phyloP scores from a whole-genome alignment of 768 basidiomycete species.

The Hortiboletus campestris region DNA sequence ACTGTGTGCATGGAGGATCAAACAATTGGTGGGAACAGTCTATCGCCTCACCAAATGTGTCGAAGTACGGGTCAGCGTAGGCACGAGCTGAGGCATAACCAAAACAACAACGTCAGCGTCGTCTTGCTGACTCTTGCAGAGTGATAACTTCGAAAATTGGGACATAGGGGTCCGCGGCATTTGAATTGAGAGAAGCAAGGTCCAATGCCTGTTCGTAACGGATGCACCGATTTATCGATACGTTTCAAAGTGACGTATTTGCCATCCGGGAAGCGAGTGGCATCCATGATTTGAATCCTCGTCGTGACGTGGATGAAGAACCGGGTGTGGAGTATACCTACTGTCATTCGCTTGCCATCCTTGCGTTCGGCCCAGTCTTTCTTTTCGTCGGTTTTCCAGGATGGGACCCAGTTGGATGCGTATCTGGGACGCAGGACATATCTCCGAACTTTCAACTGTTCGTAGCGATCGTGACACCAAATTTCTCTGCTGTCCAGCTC shows the following conservation, averaged over 20 bases:
- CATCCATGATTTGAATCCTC: constrained; percentile 21
- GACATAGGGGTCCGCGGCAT: constrained; percentile 30
- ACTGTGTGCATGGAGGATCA: no score
- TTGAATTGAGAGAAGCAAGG: constrained; percentile 13
- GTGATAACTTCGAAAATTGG: constrained; percentile 27
- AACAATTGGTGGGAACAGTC: constrained; percentile 31
- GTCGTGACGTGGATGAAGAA: not conserved
- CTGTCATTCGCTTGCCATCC: not conserved
- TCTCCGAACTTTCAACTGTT: constrained; percentile 1
- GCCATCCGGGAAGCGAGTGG: constrained; percentile 24
- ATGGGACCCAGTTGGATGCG: not conserved
- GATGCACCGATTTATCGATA: constrained; percentile 4
- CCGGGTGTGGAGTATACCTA: not conserved
- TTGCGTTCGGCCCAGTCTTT: not conserved
- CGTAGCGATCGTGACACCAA: not conserved
- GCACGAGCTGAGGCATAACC: constrained; percentile 37
- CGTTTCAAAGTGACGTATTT: constrained; percentile 30
- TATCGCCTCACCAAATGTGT: constrained; percentile 30
- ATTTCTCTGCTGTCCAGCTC: not conserved
- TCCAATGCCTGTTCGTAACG: constrained; percentile 30
- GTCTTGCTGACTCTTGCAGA: constrained; percentile 2
- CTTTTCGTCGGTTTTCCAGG: not conserved
- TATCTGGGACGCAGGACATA: constrained; percentile 3
- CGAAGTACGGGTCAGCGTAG: constrained; percentile 25
- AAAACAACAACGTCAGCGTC: constrained; percentile 12